Base-by-base conservation (phyloP, 805 yeast genomes). In the Candida dajiaensis region DNA sequence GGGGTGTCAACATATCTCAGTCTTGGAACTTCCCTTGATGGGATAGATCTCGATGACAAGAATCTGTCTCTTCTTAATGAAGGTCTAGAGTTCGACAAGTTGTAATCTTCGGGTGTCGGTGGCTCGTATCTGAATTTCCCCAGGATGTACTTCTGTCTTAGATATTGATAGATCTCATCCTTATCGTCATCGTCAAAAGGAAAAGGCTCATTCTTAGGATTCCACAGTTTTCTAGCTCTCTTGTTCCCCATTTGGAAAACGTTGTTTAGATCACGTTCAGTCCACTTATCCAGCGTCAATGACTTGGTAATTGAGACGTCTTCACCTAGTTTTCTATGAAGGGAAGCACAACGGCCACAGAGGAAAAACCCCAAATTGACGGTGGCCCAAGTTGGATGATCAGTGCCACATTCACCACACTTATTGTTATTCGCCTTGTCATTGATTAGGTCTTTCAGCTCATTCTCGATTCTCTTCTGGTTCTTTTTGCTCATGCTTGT, bases 311-410 rank as follows among this genome's bases (percentile, higher is more conserved):
- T 66, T 6, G 90, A 81, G 12, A 82, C 64, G 37, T 79, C 80
- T 2, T 71, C 55, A 0, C 89, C 86, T 38, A 86, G 69, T 46
- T 76, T 76, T 50, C 88, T 71, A 64, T 88, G 96, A 29, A 81
- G 73, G 4, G 87, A 79, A 9, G 95, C 92, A 72, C 96, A 88
- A 53, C 94, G 70, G 15, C 94, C 94, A 68, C 96, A 88, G 16
- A 88, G 68, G 49, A 88, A 81, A 5, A 86, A 67, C 23, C 95
- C 95, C 38, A 86, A 55, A 42, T 56, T 56, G 37, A 52, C 65
- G 43, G 55, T 49, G 10, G 55, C 61, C 55, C 57, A 55, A 1
- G 56, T 86, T 9, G 95, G 94, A 62, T 75, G 81, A 4, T 76
- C 60, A 6, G 79, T 67, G 3, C 78, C 77, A 66, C 95, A 87